These are phyloP conservation scores for Lactarius sanguifluus DNA, from an alignment of 768 basidiomycete genomes.

Conservation along the genomic window DNA sequence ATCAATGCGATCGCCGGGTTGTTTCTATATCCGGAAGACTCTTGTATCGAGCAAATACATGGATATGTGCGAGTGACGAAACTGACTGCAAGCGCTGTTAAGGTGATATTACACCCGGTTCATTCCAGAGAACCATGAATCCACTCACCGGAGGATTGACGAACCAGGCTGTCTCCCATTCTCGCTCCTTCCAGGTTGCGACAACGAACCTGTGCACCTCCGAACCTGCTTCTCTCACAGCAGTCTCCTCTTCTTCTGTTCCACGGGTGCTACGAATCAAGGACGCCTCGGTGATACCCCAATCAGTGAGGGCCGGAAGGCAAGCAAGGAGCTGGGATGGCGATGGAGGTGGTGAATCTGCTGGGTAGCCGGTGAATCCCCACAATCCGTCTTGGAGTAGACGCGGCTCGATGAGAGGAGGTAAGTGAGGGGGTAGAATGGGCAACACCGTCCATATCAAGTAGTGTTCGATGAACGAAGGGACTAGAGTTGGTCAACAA, in stretches of 20 bases:
- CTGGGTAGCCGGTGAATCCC: conserved; percentile 68
- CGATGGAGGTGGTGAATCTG: conserved; percentile 50
- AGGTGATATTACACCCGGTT: not conserved
- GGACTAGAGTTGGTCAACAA: conserved; percentile 44
- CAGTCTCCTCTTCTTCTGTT: conserved; percentile 51
- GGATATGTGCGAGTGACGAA: conserved; percentile 78
- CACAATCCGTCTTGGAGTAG: conserved; percentile 76
- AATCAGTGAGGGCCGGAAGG: conserved; percentile 64
- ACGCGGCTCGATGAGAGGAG: conserved; percentile 50
- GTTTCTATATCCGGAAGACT: conserved; percentile 7
- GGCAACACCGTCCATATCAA: conserved; percentile 78
- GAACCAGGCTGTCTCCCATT: conserved; percentile 94
- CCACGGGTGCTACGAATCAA: conserved; percentile 53
- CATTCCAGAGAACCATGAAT: conserved; percentile 7
- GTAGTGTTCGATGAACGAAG: conserved; percentile 68
- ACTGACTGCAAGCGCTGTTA: conserved; percentile 77
- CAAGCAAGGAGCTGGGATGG: conserved; percentile 58
- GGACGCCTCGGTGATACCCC: conserved; percentile 65
- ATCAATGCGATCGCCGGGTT: not conserved
- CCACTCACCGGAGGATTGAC: conserved; percentile 78
- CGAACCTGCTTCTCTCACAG: conserved; percentile 50
- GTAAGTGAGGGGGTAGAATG: conserved; percentile 60
- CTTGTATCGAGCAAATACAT: conserved; percentile 76
- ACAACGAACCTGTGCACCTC: conserved; percentile 66
- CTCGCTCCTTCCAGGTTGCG: conserved; percentile 62